Base-by-base conservation (phyloP, 805 yeast genomes). In the Metschnikowia lochheadii region DNA sequence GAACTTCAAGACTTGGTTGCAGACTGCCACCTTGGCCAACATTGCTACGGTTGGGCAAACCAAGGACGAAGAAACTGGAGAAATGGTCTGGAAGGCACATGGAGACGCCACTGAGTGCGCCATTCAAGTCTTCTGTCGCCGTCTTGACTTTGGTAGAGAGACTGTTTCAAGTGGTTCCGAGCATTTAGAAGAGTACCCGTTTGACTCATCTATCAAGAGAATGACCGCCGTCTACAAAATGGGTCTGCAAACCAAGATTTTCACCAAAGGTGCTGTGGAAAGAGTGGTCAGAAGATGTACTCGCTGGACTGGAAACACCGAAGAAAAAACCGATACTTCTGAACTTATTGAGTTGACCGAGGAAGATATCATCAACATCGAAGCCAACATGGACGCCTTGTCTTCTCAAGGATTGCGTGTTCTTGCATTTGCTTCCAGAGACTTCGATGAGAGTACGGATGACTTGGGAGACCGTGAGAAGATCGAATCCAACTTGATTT, bases 11-110 rank as follows among this genome's bases (percentile, higher is more conserved):
- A 63, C 72, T 35, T 88, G 89, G 87, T 65, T 86, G 48, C 62
- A 68, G 23, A 72, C 85, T 44, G 89, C 95, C 1, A 79, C 94
- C 1, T 68, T 89, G 54, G 96, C 96, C 34, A 89, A 89, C 59
- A 82, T 88, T 60, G 92, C 96, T 3, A 74, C 76, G 10, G 82
- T 89, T 11, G 78, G 76, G 54, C 70, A 77, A 56, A 69, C 76
- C 51, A 67, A 63, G n/a, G 68, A 66, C 20, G 65, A 59, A 36
- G 74, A 71, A 15, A 77, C 77, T 31, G 66, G 68, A 1, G 68
- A 67, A 40, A 48, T 64, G 53, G 65, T 56, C 46, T 58, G 61
- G 61, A 56, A 58, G 36, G 60, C 59, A 3, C 61, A 58, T 23
- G 61, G 61, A 10, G 61, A 58, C 20, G 60, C 61, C n/a, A 58